These are phyloP conservation scores for Ceriops zippeliana DNA, from an alignment of 345 rosid species.

Conservation along the genomic window DNA sequence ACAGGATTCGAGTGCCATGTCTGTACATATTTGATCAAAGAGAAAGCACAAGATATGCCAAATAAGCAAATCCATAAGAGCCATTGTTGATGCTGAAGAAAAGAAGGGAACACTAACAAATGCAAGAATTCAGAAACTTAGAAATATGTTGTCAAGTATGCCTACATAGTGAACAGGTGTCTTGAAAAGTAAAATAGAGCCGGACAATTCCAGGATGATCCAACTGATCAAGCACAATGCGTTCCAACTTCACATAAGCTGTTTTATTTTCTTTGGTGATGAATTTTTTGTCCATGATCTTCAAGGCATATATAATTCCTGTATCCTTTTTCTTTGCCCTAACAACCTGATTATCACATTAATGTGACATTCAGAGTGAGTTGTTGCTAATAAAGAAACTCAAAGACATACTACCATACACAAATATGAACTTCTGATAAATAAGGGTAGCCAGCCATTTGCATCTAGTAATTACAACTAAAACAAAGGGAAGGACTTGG, in stretches of 20 bases:
- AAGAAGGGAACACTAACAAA: constrained; percentile 1
- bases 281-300: constrained; percentile 98
- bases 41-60: constrained; percentile 24
- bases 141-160: constrained; percentile 24
- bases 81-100: background rate
- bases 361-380: constrained; percentile 19
- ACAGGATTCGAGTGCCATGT: constrained; percentile 98
- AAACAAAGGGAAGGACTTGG: no score
- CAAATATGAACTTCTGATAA: background rate
- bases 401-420: background rate
- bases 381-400: constrained; percentile 1
- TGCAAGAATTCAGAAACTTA: background rate
- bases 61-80: constrained; percentile 2
- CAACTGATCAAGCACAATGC: constrained; percentile 93
- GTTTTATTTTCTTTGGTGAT: constrained; percentile 98
- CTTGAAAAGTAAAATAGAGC: constrained; percentile 91
- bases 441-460: background rate
- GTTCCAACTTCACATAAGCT: constrained; percentile 89
- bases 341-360: constrained; percentile 59
- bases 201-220: constrained; percentile 94
- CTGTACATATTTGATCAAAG: constrained; percentile 42
- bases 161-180: constrained; percentile 81
- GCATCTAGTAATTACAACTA: background rate
- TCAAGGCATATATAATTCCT: constrained; percentile 82
- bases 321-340: constrained; percentile 91